These are phyloP conservation scores for Tricladium varicosporioides DNA, from an alignment of 2,329 filamentous ascomycete species.

Conservation along the genomic window DNA sequence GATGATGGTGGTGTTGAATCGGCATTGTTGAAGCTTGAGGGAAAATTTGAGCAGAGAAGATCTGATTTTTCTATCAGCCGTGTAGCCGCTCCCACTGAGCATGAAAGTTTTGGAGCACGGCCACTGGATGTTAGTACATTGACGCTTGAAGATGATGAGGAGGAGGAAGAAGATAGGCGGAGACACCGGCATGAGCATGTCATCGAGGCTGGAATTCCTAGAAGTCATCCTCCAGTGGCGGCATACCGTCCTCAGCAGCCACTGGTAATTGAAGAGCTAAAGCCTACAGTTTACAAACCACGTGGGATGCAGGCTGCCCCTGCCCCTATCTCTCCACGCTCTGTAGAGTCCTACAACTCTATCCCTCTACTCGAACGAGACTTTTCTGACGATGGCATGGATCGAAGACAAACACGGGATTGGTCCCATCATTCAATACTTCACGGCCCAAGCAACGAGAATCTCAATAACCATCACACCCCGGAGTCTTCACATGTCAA, in stretches of 20 bases:
- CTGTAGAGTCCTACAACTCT: slow-evolving; percentile 73
- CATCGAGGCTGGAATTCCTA: slow-evolving; percentile 40
- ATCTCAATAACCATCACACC: slow-evolving; percentile 24
- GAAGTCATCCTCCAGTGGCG: slow-evolving; percentile 29
- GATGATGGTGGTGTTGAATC: slow-evolving; percentile 88
- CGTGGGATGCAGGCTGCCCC: slow-evolving; percentile 28
- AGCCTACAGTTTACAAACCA: slow-evolving; percentile 31
- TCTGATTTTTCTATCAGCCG: slow-evolving; percentile 25
- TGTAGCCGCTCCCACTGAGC: slow-evolving; percentile 10
- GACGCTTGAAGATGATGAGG: slow-evolving; percentile 19
- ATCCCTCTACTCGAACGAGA: slow-evolving; percentile 74
- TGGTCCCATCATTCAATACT: slow-evolving; percentile 58
- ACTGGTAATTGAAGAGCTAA: slow-evolving; percentile 21
- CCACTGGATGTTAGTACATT: slow-evolving; percentile 26
- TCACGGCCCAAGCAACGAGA: slow-evolving; percentile 45
- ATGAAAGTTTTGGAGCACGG: slow-evolving; percentile 29
- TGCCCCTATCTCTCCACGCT: slow-evolving; percentile 55
- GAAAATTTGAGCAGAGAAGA: slow-evolving; percentile 65
- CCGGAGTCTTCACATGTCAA: slow-evolving; percentile 35
- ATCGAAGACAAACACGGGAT: slow-evolving; percentile 41
- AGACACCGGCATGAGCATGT: slow-evolving; percentile 47
- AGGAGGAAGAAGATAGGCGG: slow-evolving; percentile 39
- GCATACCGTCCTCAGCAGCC: slow-evolving; percentile 23
- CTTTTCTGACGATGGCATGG: slow-evolving; percentile 48
- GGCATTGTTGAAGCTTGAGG: slow-evolving; percentile 88